These are phyloP conservation scores for apple (Malus domestica) DNA, from an alignment of 306 rosid species.

Conservation along the genomic window ASM211411v1 NC_041795.1:30228001-30228500, in stretches of 20 bases:
- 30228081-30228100: conserved; percentile 69
- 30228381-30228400: conserved; percentile 34
- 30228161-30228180: conserved; percentile 51
- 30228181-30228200: conserved; percentile 72
- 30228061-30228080: conserved; percentile 63
- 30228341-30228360: conserved; percentile 1
- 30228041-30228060: conserved; percentile 53
- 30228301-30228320: conserved; percentile 73
- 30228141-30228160: conserved; percentile 68
- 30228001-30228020: conserved; percentile 70
- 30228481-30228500: not conserved
- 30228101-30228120: conserved; percentile 62
- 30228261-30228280: conserved; percentile 64
- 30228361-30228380: conserved; percentile 32
- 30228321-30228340: conserved; percentile 15
- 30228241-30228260: conserved; percentile 58
- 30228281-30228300: conserved; percentile 79
- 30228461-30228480: conserved; percentile 7
- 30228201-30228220: conserved; percentile 62
- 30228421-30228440: conserved; percentile 43
- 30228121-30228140: conserved; percentile 57
- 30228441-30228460: not conserved
- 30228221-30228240: conserved; percentile 66
- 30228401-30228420: conserved; percentile 24
- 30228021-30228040: conserved; percentile 61